These are phyloP conservation scores for Sherardia arvensis DNA, from an alignment of 257 asterid species.

Conservation along the genomic window DNA sequence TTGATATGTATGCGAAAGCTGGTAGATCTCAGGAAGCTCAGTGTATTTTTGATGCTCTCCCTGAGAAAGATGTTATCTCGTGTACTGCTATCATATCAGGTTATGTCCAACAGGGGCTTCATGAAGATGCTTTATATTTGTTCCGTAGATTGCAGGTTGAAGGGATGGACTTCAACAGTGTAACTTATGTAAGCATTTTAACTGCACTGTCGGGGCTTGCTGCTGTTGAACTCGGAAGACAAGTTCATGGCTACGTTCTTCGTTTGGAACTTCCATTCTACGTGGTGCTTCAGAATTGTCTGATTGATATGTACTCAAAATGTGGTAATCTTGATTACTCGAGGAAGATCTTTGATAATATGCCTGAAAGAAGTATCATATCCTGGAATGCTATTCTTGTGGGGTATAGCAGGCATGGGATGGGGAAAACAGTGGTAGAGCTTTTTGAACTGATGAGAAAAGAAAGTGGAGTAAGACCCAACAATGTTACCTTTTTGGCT, in stretches of 20 bases:
- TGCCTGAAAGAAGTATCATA: constrained; percentile 50
- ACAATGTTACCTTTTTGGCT: constrained; percentile 45
- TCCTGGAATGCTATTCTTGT: constrained; percentile 84
- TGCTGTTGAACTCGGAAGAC: constrained; percentile 69
- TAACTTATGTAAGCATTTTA: constrained; percentile 57
- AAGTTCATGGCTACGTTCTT: constrained; percentile 62
- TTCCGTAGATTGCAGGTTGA: constrained; percentile 45
- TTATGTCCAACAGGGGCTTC: constrained; percentile 67
- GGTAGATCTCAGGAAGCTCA: constrained; percentile 63
- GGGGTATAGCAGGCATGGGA: constrained; percentile 74
- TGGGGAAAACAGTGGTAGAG: constrained; percentile 49
- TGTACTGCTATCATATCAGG: constrained; percentile 85
- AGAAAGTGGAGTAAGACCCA: constrained; percentile 39
- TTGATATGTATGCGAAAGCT: constrained; percentile 80
- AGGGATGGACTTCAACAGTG: constrained; percentile 58
- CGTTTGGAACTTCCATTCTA: constrained; percentile 38
- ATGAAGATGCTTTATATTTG: constrained; percentile 55
- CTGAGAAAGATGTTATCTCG: constrained; percentile 62
- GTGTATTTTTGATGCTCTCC: constrained; percentile 46
- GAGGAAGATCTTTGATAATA: constrained; percentile 52
- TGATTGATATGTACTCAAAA: constrained; percentile 87
- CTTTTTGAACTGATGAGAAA: constrained; percentile 47
- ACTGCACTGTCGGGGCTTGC: constrained; percentile 82
- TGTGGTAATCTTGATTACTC: constrained; percentile 73
- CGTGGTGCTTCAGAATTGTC: constrained; percentile 57